Conservation (phyloP, 768 basidiomycete species). For the Pisolithus marmoratus region DNA sequence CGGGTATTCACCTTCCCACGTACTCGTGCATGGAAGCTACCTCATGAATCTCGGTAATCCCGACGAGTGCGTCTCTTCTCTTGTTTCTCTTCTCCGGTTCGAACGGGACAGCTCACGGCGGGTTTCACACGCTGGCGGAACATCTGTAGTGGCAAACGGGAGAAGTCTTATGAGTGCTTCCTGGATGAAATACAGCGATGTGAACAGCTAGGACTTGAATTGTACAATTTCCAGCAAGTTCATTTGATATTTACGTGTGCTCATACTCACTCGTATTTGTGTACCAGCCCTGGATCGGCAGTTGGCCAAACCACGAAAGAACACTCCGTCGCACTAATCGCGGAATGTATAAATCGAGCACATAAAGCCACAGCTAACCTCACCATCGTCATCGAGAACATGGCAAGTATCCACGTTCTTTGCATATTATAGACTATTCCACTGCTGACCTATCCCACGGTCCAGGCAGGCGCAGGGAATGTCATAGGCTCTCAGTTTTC, state of each 20-base stretch:
- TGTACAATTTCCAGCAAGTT: constrained; percentile 85
- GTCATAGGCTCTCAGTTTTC: constrained; percentile 68
- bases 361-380: constrained; percentile 57
- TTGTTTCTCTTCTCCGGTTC: neutral
- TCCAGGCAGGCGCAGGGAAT: constrained; percentile 73
- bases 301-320: constrained; percentile 61
- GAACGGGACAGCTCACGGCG: too few species aligned
- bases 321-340: constrained; percentile 59
- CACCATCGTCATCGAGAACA: constrained; percentile 73
- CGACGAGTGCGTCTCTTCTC: constrained; percentile 44
- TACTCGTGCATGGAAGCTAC: constrained; percentile 83
- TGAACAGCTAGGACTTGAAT: constrained; percentile 62
- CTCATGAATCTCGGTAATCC: constrained; percentile 83
- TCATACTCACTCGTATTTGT: neutral
- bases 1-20: constrained; percentile 53
- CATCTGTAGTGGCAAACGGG: constrained; percentile 48
- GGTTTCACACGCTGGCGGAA: too few species aligned
- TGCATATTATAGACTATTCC: neutral
- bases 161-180: constrained; percentile 75
- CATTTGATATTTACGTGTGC: neutral
- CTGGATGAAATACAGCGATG: constrained; percentile 77
- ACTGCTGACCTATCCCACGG: neutral
- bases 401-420: constrained; percentile 40
- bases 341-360: constrained; percentile 67
- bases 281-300: constrained; percentile 72